phyloP scores from a whole-genome alignment of 352 stramenopile genomes.

The Phytophthora tubulina region DNA sequence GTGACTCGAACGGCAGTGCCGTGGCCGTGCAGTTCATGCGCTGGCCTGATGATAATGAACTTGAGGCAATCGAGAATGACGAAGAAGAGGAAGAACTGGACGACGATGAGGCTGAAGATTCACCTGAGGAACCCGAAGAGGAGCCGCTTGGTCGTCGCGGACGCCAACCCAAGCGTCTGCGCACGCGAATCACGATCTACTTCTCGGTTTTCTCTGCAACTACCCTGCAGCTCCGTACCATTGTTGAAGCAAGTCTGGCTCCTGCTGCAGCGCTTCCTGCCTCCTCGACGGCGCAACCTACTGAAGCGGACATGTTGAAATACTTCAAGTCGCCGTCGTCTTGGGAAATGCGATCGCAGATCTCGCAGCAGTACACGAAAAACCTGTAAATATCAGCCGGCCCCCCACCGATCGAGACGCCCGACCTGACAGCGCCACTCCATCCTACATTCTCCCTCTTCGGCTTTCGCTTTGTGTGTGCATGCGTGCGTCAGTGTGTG shows the following conservation, averaged over 20 bases:
- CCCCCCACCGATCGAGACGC: neutral
- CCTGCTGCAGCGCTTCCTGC: slow-evolving; percentile 33
- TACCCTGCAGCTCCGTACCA: slow-evolving; percentile 63
- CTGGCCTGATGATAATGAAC: slow-evolving; percentile 57
- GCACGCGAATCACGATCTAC: slow-evolving; percentile 72
- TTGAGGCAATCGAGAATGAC: slow-evolving; percentile 45
- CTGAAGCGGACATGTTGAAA: slow-evolving; percentile 70
- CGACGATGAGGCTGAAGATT: slow-evolving; percentile 48
- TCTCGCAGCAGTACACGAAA: slow-evolving; percentile 70
- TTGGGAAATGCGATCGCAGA: slow-evolving; percentile 75
- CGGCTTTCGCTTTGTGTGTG: slow-evolving; percentile 27
- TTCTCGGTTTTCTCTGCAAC: slow-evolving; percentile 64
- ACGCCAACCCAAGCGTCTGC: slow-evolving; percentile 42
- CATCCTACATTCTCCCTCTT: slow-evolving; percentile 18
- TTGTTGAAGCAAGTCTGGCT: slow-evolving; percentile 72
- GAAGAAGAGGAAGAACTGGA: slow-evolving; percentile 56
- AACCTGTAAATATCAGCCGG: slow-evolving; percentile 40
- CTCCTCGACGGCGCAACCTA: slow-evolving; percentile 41
- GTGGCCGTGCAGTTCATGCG: slow-evolving; percentile 73
- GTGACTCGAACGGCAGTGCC: slow-evolving; percentile 56
- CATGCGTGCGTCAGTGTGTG: slow-evolving; percentile 29
- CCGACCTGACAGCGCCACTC: slow-evolving; percentile 11
- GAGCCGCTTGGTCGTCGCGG: slow-evolving; percentile 46
- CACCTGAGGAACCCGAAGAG: slow-evolving; percentile 59
- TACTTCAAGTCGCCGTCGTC: slow-evolving; percentile 79